Evolutionary conservation across 306 rosid species (phyloP).

Genomic region (Vicia faba): DNA sequence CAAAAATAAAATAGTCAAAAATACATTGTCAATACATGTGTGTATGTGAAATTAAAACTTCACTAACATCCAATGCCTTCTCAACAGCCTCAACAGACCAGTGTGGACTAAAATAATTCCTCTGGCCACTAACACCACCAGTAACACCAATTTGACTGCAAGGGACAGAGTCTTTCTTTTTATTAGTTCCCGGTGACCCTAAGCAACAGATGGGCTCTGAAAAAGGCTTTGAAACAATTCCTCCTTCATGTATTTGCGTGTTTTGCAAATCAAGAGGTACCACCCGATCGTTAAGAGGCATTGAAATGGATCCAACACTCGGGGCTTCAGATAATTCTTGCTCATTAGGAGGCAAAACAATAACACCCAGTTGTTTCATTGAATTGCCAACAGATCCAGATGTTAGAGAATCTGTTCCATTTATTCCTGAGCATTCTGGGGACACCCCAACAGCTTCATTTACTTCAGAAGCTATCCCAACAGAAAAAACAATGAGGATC

Average conservation of each 20-base stretch:
- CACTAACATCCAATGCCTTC: slow-evolving; percentile 70
- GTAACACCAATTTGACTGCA: slow-evolving; percentile 34
- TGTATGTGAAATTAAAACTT: slow-evolving; percentile 10
- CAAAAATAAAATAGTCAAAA: not conserved
- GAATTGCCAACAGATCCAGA: slow-evolving; percentile 38
- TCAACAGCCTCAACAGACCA: slow-evolving; percentile 68
- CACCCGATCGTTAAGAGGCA: slow-evolving; percentile 48
- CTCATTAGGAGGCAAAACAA: slow-evolving; percentile 32
- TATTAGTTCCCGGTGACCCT: slow-evolving; percentile 39
- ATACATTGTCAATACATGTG: slow-evolving; percentile 7
- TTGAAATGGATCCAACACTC: slow-evolving; percentile 45
- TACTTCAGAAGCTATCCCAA: slow-evolving; percentile 44
- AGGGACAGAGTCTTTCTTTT: slow-evolving; percentile 45
- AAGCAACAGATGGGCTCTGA: slow-evolving; percentile 35
- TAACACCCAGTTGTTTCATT: slow-evolving; percentile 45
- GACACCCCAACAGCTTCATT: slow-evolving; percentile 46
- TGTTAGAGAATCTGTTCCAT: slow-evolving; percentile 32
- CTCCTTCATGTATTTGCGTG: slow-evolving; percentile 31
- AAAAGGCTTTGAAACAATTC: slow-evolving; percentile 40
- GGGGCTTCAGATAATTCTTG: slow-evolving; percentile 42
- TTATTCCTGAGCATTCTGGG: slow-evolving; percentile 42
- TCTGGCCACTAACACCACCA: slow-evolving; percentile 38
- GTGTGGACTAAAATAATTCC: slow-evolving; percentile 59
- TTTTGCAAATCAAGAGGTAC: slow-evolving; percentile 39
- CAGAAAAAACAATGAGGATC: not conserved